Base-by-base conservation (phyloP, 495 filamentous ascomycete genomes). In the Penicillium steckii region DNA sequence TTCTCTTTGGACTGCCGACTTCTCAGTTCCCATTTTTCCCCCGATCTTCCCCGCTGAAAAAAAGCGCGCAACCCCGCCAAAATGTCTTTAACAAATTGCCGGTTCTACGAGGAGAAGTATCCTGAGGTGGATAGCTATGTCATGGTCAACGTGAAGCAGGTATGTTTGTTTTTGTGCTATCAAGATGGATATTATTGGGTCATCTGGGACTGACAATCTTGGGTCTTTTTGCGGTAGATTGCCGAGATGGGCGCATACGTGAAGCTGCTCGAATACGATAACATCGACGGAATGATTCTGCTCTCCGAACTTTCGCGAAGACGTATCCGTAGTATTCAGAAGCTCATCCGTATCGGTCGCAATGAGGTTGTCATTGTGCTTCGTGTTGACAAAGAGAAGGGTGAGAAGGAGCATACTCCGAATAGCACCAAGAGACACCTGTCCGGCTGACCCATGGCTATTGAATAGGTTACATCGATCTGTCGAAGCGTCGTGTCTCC, bases 231-330 rank as follows among this genome's bases (percentile, higher is more conserved):
- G 37, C 17, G 53, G 33, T 62, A 96, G 90, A 98, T 98, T 68
- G 94, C 94, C 68, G 94, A 98, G 70, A 98, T 98, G 94, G 94
- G 94, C 60, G 94, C 94, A 59, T 98, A 98, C 68, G 94, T 98
- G 66, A 98, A 98, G 77, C 85, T 98, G 23, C 86, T 98, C 60
- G 94, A 98, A 76, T 98, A 98, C 72, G 94, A 97, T 71, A 95
- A 97, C 76, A 98, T 98, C 72, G 94, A 98, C 69, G 94, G 94
- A 78, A 98, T 98, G 94, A 98, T 98, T 56, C 80, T 98, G 43
- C 87, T 98, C 55, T 94, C 88, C 60, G 94, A 98, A 70, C 82
- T 98, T 43, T 97, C 95, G 22, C 82, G 94, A 73, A 85, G 94
- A 73, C 93, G 94, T 81, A 98, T 98, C 62, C 79, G 94, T 74